Evolutionary conservation across 768 basidiomycete species (phyloP).

Genomic region (Lepiota brunneoincarnata): DNA sequence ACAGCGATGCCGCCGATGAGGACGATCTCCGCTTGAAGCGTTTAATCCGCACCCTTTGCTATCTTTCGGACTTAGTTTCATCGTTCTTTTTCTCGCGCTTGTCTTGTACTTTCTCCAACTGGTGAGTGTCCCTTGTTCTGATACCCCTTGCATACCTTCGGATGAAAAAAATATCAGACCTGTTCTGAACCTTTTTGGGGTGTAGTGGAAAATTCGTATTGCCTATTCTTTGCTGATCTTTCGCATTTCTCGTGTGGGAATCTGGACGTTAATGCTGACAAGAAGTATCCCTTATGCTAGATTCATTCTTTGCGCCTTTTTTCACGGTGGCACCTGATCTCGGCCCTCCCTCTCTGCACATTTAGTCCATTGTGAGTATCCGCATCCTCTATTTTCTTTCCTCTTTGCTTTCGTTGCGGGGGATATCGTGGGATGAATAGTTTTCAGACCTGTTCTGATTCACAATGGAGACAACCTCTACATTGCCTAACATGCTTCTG

Average conservation of each 20-base stretch:
- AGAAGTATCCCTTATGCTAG: too few species aligned
- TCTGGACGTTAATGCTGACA: too few species aligned
- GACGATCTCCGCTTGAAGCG: constrained; percentile 34
- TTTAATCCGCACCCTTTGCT: constrained; percentile 17
- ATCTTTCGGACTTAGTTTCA: constrained; percentile 15
- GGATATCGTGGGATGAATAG: neutral
- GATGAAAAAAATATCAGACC: constrained; percentile 63
- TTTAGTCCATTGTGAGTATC: constrained; percentile 8
- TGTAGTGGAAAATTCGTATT: constrained; percentile 57
- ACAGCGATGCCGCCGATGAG: constrained; percentile 64
- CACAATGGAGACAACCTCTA: constrained; percentile 2
- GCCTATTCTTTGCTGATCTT: constrained; percentile 45
- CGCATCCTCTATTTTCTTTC: neutral
- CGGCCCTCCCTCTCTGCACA: neutral
- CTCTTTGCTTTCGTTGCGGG: neutral
- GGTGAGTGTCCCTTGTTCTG: constrained; percentile 32
- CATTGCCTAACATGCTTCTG: constrained; percentile 11
- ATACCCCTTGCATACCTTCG: constrained; percentile 15
- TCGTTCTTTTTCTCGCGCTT: constrained; percentile 11
- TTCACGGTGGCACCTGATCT: too few species aligned
- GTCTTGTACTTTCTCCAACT: constrained; percentile 16
- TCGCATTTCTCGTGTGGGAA: neutral
- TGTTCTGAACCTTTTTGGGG: constrained; percentile 49
- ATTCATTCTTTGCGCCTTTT: too few species aligned
- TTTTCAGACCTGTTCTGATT: constrained; percentile 11